These are phyloP conservation scores for Solanum pennellii DNA, from an alignment of 257 asterid species.

Conservation along the genomic window DNA sequence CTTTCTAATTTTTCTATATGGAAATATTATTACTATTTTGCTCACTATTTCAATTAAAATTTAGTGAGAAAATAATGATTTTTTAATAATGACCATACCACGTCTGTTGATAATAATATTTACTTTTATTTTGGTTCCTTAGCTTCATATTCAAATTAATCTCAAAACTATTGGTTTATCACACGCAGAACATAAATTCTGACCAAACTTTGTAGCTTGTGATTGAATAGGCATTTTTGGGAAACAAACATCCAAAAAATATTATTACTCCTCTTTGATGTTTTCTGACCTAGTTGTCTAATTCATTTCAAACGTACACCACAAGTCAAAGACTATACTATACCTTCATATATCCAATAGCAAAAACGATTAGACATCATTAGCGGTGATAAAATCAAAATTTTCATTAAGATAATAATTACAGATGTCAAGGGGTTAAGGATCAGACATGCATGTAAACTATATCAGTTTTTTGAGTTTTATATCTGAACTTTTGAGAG, in stretches of 20 bases:
- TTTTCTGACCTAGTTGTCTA: neutral
- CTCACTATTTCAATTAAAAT: neutral
- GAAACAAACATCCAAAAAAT: neutral
- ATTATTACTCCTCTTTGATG: neutral
- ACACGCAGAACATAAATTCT: neutral
- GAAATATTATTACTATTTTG: too few relatives aligned
- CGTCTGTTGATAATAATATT: neutral
- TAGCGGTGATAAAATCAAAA: neutral
- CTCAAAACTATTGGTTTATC: neutral
- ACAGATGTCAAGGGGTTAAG: too few relatives aligned
- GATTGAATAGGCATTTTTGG: neutral
- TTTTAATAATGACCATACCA: too few relatives aligned
- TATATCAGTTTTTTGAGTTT: too few relatives aligned
- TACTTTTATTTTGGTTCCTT: neutral
- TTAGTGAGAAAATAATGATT: neutral
- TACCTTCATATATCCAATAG: neutral
- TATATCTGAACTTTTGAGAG: too few relatives aligned
- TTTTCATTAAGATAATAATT: neutral
- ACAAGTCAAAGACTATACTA: neutral
- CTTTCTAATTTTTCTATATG: neutral
- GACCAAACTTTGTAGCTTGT: neutral
- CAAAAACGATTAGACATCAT: neutral
- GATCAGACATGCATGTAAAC: accelerated
- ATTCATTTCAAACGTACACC: neutral
- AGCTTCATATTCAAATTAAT: neutral